phyloP scores from a whole-genome alignment of 2,329 filamentous ascomycete species.

The Aspergillus ochraceus region DNA sequence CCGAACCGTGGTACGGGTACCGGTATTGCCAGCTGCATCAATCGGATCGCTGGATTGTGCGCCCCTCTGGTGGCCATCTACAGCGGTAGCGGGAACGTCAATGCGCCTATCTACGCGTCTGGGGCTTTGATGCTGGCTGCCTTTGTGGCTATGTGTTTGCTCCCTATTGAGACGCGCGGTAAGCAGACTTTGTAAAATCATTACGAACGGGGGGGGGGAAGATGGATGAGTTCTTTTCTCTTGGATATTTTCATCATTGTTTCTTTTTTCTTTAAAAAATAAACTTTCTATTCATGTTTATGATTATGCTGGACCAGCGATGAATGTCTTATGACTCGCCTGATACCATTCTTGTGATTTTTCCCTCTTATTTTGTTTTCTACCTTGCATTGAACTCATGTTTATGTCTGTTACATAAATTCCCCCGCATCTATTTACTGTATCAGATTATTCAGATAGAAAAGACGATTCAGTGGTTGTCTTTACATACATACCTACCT shows the following conservation, averaged over 20 bases:
- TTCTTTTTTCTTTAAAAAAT: background rate
- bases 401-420: too few relatives aligned
- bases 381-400: too few relatives aligned
- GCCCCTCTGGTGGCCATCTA: slow-evolving; percentile 49
- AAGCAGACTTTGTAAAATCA: slow-evolving; percentile 39
- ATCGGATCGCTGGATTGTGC: slow-evolving; percentile 46
- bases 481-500: background rate
- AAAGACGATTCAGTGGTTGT: background rate
- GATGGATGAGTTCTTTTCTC: background rate
- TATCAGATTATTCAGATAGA: background rate
- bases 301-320: background rate
- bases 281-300: background rate
- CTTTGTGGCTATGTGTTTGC: slow-evolving; percentile 45
- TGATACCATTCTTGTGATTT: background rate
- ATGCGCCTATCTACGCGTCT: slow-evolving; percentile 47
- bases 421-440: background rate
- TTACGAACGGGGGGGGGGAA: background rate
- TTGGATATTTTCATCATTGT: slow-evolving; percentile 1
- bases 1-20: slow-evolving; percentile 57
- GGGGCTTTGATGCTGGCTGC: slow-evolving; percentile 46
- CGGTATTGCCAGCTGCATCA: slow-evolving; percentile 48
- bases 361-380: background rate
- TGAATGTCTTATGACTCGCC: background rate
- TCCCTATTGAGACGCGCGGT: slow-evolving; percentile 50
- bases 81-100: slow-evolving; percentile 35